Evolutionary conservation across 83 land plant species (phyloP).

Genomic region (Picea abies): DNA sequence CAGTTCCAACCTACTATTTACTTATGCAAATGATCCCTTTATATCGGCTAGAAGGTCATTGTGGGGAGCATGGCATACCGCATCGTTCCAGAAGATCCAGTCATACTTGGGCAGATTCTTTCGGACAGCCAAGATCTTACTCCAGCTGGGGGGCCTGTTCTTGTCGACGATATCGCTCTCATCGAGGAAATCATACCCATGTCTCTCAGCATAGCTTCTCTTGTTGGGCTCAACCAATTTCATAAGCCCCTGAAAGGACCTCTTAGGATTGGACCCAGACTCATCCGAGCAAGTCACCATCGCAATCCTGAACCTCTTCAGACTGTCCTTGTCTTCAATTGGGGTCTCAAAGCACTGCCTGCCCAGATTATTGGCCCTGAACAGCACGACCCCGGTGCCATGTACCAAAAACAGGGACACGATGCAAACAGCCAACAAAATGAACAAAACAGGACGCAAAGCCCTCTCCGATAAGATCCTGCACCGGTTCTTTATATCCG

Average conservation of each 20-base stretch:
- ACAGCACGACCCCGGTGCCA: constrained; percentile 24
- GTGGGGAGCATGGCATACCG: constrained; percentile 48
- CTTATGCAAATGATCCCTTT: neutral
- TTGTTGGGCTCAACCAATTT: constrained; percentile 61
- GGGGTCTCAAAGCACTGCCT: constrained; percentile 18
- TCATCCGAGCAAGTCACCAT: constrained; percentile 70
- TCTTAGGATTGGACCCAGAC: constrained; percentile 27
- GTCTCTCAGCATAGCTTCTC: constrained; percentile 39
- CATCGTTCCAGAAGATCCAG: constrained; percentile 84
- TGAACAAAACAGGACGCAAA: neutral
- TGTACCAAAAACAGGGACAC: constrained; percentile 19
- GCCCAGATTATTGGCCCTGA: constrained; percentile 39
- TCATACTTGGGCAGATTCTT: constrained; percentile 41
- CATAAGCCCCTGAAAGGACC: constrained; percentile 62
- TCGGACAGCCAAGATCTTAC: constrained; percentile 66
- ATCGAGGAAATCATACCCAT: constrained; percentile 68
- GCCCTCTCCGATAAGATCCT: constrained; percentile 16
- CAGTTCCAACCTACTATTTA: constrained; percentile 3
- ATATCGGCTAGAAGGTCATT: constrained; percentile 62
- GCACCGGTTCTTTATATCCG: constrained; percentile 12
- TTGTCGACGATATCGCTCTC: constrained; percentile 46
- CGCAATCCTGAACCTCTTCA: constrained; percentile 39
- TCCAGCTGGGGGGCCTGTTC: constrained; percentile 77
- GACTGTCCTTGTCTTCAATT: neutral
- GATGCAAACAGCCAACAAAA: neutral